Evolutionary conservation across 345 rosid genomes (phyloP).

Genomic region (Mercurialis annua): DNA sequence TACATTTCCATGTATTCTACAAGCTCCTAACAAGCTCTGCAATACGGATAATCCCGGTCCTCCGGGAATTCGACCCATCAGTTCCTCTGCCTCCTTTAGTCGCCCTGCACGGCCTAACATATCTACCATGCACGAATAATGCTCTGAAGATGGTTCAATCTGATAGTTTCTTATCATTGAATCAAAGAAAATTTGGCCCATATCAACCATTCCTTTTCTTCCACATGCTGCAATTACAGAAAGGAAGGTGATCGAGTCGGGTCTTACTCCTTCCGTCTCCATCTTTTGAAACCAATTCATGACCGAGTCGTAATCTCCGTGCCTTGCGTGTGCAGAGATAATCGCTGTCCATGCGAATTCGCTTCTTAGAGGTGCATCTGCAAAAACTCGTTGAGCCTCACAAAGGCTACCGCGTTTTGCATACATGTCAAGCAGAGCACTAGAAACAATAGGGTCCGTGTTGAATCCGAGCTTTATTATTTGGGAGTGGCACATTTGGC

Average conservation of each 20-base stretch:
- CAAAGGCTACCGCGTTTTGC: constrained; percentile 83
- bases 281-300: constrained; percentile 59
- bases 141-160: constrained; percentile 67
- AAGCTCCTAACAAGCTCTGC: constrained; percentile 84
- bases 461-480: constrained; percentile 58
- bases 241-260: constrained; percentile 78
- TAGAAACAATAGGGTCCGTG: constrained; percentile 56
- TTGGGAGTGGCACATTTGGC: constrained; percentile 70
- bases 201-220: constrained; percentile 74
- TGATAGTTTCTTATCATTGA: constrained; percentile 53
- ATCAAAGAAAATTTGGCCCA: constrained; percentile 51
- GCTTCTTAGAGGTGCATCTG: constrained; percentile 46
- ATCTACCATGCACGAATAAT: constrained; percentile 90
- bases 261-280: constrained; percentile 51
- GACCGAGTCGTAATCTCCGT: constrained; percentile 76
- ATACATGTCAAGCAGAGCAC: constrained; percentile 89
- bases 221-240: constrained; percentile 74
- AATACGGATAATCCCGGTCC: constrained; percentile 63
- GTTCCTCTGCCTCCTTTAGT: constrained; percentile 64
- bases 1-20: constrained; percentile 67
- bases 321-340: constrained; percentile 81
- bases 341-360: constrained; percentile 81
- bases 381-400: constrained; percentile 63
- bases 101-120: constrained; percentile 82
- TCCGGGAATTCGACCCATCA: constrained; percentile 56